Evolutionary conservation across 2,329 filamentous ascomycete species (phyloP), one percentile per base, ranked within the genome.

Genomic region (Penicillium sp.): DNA sequence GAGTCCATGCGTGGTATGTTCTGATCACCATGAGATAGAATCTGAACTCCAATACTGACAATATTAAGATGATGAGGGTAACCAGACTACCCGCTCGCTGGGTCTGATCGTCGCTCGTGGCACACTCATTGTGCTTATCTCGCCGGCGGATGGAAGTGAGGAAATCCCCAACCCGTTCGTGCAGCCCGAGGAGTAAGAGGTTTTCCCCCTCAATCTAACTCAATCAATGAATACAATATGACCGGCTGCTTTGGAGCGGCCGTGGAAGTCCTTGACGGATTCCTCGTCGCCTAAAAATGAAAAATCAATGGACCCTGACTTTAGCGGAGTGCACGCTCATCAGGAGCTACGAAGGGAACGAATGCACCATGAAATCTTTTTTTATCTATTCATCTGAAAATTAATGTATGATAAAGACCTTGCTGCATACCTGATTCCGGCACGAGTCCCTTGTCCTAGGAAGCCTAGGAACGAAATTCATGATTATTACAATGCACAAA

Each of bases 141-240:
- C 91, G 61, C 95, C 95, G 4, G 84, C 95, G 52, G 93, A 98
- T 71, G 95, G 95, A 55, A 97, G 91, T 77, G 93, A 98, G 77
- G 89, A 93, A 77, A 99, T 99, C 68, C 86, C 90, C 68, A 99
- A 99, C 74, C 95, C 95, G 0, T 99, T 98, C 71, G 80, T 90
- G 52, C 86, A 91, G 70, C 81, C 84, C 24, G 88, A 91, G 48
- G 88, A 91, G 64, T 86, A 75, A 74, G 45, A 21, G 8, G 24
- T 48, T 52, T 39, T 41, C 37, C 37, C 39, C 53, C 29, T 33
- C 26, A 21, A 22, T 33, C 39, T 44, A 44, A 14, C 29, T 14
- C 16, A 21, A 22, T 24, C 29, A 48, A 43, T 33, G 13, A 43
- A 16, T 44, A 43, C 54, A 39, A 51, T 26, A 39, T 41, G 19